phyloP scores from a whole-genome alignment of 345 rosid genomes.

The Abelmoschus esculentus region DNA sequence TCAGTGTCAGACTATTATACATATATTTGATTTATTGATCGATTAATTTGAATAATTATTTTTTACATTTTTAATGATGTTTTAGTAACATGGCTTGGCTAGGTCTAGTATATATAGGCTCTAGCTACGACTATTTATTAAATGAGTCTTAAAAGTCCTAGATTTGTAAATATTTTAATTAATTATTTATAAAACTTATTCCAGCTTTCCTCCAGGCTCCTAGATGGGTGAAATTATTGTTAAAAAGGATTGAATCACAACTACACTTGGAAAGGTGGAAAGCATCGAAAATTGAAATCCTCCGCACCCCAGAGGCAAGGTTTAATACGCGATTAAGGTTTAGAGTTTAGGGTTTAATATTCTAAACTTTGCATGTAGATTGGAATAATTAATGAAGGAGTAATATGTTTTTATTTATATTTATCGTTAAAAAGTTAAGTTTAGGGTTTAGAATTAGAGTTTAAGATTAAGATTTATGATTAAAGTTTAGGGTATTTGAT shows the following conservation, averaged over 20 bases:
- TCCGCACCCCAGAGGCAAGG: conserved; percentile 18
- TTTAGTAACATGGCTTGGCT: neutral
- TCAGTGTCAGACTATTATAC: too few relatives aligned
- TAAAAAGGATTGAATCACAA: conserved; percentile 1
- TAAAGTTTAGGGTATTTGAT: too few relatives aligned
- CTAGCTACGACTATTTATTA: neutral
- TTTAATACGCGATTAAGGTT: conserved; percentile 30
- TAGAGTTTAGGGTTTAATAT: too few relatives aligned
- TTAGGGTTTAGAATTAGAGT: too few relatives aligned
- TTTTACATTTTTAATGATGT: neutral
- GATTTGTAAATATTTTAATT: neutral
- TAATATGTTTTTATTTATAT: too few relatives aligned
- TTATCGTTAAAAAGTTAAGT: too few relatives aligned
- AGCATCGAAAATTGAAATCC: conserved; percentile 4
- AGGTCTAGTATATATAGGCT: neutral
- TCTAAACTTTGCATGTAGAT: too few relatives aligned
- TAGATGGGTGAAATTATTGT: neutral
- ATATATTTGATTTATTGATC: too few relatives aligned
- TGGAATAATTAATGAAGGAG: too few relatives aligned
- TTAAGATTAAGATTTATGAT: too few relatives aligned
- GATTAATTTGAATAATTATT: too few relatives aligned
- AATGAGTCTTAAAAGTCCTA: neutral
- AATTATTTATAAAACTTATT: neutral
- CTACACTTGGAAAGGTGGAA: neutral
- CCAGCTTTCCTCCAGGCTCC: neutral